Percentiles rank a stretch among this genome's conserved stretches.
Conservation (phyloP, 306 rosid species). For the Macrotyloma uniflorum region DNA sequence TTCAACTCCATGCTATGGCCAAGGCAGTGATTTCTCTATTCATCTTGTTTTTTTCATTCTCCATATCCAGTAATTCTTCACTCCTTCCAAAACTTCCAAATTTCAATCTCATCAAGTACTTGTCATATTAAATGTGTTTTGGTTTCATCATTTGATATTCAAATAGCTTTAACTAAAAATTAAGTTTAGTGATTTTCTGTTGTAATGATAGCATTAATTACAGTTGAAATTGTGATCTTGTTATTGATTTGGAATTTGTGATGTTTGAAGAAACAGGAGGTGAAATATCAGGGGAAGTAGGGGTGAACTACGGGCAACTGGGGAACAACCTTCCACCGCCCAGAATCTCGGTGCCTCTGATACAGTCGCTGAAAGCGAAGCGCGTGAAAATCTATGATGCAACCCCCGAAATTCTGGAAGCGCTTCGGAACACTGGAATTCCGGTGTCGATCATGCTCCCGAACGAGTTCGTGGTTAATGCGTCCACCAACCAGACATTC, state of each 20-base stretch:
- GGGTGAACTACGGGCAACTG: slow-evolving; percentile 68
- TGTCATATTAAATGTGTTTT: too few relatives aligned
- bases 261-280: slow-evolving; percentile 43
- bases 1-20: neutral
- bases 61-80: neutral
- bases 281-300: slow-evolving; percentile 47
- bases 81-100: too few relatives aligned
- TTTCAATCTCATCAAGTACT: too few relatives aligned
- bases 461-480: slow-evolving; percentile 60
- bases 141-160: too few relatives aligned
- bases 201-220: too few relatives aligned
- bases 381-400: slow-evolving; percentile 61
- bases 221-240: neutral
- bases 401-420: slow-evolving; percentile 54
- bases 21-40: neutral
- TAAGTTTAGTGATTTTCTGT: too few relatives aligned
- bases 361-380: slow-evolving; percentile 58
- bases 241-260: neutral
- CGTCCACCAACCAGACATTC: slow-evolving; percentile 61
- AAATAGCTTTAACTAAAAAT: too few relatives aligned
- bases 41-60: neutral
- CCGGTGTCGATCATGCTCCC: slow-evolving; percentile 79
- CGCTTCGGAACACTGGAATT: slow-evolving; percentile 56
- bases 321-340: slow-evolving; percentile 77
- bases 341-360: slow-evolving; percentile 47